phyloP scores from a whole-genome alignment of 345 rosid genomes.

The Murraya koenigii region DNA sequence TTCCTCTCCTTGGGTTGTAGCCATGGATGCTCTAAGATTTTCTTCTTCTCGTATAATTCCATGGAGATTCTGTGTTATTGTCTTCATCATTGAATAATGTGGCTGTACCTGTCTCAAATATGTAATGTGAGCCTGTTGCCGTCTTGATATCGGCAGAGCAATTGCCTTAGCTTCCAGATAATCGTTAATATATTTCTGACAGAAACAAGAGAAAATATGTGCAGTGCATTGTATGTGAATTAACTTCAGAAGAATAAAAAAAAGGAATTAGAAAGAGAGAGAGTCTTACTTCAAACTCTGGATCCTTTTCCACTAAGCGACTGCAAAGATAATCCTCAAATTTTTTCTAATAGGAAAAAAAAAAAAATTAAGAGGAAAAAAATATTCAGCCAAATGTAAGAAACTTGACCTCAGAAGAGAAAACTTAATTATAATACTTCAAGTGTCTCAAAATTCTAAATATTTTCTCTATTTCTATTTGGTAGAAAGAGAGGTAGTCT shows the following conservation, averaged over 20 bases:
- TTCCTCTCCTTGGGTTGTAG: constrained; percentile 1
- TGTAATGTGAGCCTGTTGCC: constrained; percentile 1
- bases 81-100: neutral
- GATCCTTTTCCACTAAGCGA: neutral
- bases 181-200: neutral
- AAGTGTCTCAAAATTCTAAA: too few species aligned
- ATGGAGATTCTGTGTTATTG: neutral
- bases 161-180: neutral
- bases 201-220: neutral
- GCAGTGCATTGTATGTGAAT: neutral
- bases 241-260: neutral
- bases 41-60: neutral
- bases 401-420: neutral
- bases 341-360: neutral
- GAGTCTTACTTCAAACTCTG: constrained; percentile 24
- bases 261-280: too few species aligned
- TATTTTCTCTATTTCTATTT: too few species aligned
- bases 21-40: neutral
- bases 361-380: neutral
- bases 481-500: neutral
- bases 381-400: neutral
- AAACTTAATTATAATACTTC: neutral
- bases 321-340: neutral
- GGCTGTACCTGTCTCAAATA: neutral
- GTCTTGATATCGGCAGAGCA: neutral